Conservation (phyloP, 176 grass and related monocot genomes). For the Oryza rufipogon region DNA sequence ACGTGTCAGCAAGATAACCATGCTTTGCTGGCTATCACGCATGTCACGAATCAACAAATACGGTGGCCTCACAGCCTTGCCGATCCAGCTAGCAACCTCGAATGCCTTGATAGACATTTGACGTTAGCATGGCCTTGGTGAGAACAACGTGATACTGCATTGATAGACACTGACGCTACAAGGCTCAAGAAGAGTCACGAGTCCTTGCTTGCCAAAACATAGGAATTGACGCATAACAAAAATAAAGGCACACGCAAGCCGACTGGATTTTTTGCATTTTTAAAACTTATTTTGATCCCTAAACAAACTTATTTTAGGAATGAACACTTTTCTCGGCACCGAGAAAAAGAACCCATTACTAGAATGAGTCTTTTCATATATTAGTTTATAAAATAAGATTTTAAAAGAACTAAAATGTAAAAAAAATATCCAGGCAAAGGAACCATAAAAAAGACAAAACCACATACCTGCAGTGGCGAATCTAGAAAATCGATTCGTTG, state of each 20-base stretch:
- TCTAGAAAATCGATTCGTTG: too few species aligned
- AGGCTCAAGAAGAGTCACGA: neutral
- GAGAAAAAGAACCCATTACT: too few species aligned
- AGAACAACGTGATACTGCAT: neutral
- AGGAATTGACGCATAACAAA: neutral
- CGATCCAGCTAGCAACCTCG: neutral
- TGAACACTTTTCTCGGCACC: too few species aligned
- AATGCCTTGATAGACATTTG: neutral
- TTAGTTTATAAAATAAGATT: too few species aligned
- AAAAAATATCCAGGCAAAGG: neutral
- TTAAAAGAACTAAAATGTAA: too few species aligned
- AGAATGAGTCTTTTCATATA: too few species aligned
- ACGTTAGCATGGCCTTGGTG: neutral
- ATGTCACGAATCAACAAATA: neutral
- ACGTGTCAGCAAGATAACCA: too few species aligned
- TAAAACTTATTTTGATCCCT: too few species aligned
- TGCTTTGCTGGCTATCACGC: too few species aligned
- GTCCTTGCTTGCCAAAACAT: neutral
- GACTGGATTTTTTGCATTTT: neutral
- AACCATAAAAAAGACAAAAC: neutral
- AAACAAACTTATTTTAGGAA: too few species aligned
- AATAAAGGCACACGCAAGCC: neutral
- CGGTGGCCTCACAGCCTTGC: neutral
- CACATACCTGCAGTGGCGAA: too few species aligned
- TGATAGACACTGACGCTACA: neutral